Evolutionary conservation across 768 basidiomycete genomes (phyloP).

Genomic region (Hysterangium stoloniferum): DNA sequence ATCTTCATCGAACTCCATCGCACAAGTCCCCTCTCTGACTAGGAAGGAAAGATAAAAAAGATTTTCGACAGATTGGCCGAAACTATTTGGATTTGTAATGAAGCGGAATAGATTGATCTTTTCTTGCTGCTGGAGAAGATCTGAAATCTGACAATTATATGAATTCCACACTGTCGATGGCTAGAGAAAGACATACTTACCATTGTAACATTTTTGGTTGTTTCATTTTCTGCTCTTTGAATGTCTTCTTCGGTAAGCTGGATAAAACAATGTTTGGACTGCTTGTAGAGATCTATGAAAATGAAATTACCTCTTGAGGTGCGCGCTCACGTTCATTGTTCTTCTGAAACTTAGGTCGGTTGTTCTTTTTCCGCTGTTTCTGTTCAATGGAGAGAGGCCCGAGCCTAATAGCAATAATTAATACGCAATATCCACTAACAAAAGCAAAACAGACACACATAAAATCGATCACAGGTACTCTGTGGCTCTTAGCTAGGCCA

Average conservation of each 20-base stretch:
- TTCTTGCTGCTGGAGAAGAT: slow-evolving; percentile 44
- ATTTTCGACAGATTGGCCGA: slow-evolving; percentile 94
- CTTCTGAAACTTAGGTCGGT: slow-evolving; percentile 65
- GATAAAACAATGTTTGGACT: background rate
- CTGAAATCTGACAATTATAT: slow-evolving; percentile 42
- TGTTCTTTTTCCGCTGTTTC: slow-evolving; percentile 57
- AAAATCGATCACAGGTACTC: slow-evolving; percentile 78
- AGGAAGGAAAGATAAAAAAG: slow-evolving; percentile 93
- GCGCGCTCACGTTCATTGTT: slow-evolving; percentile 57
- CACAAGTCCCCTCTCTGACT: slow-evolving; percentile 76
- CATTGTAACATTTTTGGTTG: slow-evolving; percentile 72
- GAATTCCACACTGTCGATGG: background rate
- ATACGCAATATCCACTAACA: slow-evolving; percentile 1
- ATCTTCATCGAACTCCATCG: slow-evolving; percentile 56
- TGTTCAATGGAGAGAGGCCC: slow-evolving; percentile 85
- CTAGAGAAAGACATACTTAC: slow-evolving; percentile 35
- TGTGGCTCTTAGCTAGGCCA: slow-evolving; percentile 69
- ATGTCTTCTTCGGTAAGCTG: slow-evolving; percentile 74
- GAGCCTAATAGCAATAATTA: slow-evolving; percentile 52
- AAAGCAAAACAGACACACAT: slow-evolving; percentile 49
- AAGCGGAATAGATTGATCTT: slow-evolving; percentile 77
- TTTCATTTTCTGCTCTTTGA: slow-evolving; percentile 77
- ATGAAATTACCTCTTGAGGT: slow-evolving; percentile 53
- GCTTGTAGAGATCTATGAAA: background rate
- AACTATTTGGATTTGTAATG: slow-evolving; percentile 83